Conservation (phyloP, 2,329 filamentous ascomycete genomes). For the Botryotinia globosa region DNA sequence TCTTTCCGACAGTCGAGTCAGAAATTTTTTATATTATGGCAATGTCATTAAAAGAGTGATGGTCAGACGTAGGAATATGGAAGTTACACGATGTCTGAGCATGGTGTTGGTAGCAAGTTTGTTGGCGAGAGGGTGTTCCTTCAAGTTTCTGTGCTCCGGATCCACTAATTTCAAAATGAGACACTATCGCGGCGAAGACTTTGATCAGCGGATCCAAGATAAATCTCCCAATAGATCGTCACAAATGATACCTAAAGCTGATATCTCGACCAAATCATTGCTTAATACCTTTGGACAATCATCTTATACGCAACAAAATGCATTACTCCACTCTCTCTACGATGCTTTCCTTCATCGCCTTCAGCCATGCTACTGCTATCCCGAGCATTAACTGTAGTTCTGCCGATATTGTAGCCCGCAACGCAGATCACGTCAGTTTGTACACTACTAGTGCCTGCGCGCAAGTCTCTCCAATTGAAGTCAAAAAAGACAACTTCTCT, state of each 20-base stretch:
- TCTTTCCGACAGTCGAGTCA: no score
- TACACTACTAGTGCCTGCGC: neutral
- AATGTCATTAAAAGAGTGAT: no score
- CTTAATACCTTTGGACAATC: neutral
- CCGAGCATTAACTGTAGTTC: neutral
- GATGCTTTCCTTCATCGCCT: neutral
- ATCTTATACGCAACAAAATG: neutral
- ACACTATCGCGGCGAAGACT: no score
- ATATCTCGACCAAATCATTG: neutral
- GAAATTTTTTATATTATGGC: no score
- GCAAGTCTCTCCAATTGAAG: neutral
- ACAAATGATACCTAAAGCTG: neutral
- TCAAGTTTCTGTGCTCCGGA: no score
- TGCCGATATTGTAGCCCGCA: neutral
- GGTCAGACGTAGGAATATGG: no score
- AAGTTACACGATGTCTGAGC: no score
- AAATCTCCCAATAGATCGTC: no score
- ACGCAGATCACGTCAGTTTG: neutral
- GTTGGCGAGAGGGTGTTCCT: no score
- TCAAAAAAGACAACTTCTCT: neutral
- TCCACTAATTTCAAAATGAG: no score
- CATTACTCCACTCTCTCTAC: neutral
- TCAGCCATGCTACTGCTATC: neutral
- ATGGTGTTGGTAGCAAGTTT: no score
- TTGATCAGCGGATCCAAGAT: no score